A percentile compares a stretch with the other conserved stretches of the same genome.
phyloP scores from a whole-genome alignment of 257 asterid genomes.

The Orobanche coerulescens region DNA sequence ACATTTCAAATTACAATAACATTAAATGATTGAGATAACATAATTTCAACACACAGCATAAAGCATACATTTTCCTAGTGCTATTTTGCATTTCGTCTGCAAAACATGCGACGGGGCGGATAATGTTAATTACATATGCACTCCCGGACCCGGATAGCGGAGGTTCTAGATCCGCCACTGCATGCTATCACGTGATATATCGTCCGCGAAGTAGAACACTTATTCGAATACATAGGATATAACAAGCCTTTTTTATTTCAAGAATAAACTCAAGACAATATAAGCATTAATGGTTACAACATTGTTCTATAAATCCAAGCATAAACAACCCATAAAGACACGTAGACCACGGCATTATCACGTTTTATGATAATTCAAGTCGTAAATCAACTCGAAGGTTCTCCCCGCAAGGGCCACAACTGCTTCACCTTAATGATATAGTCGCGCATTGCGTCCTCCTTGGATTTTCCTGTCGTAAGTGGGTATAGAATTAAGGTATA shows the following conservation, averaged over 20 bases:
- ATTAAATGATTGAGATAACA: too few species aligned
- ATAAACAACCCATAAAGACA: conserved; percentile 5
- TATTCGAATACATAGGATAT: too few species aligned
- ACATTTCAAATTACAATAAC: too few species aligned
- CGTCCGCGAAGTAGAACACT: too few species aligned
- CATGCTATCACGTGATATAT: too few species aligned
- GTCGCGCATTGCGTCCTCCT: conserved; percentile 74
- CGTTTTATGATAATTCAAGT: conserved; percentile 12
- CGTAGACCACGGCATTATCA: neutral
- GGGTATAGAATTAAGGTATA: neutral
- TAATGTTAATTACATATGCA: too few species aligned
- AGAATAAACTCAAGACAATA: conserved; percentile 2
- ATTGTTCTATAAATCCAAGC: conserved; percentile 13
- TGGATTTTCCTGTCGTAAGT: conserved; percentile 54
- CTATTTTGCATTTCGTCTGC: too few species aligned
- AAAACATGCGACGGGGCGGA: too few species aligned
- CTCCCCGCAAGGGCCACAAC: conserved; percentile 71
- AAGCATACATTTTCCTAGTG: too few species aligned
- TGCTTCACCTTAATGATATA: conserved; percentile 94
- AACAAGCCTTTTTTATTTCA: neutral
- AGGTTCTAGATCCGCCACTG: too few species aligned
- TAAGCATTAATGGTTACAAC: neutral
- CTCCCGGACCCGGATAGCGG: too few species aligned
- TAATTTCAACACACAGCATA: too few species aligned
- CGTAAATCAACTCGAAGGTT: conserved; percentile 28